phyloP scores from a whole-genome alignment of 1,284 basidiomycete species.

The Abortiporus biennis region DNA sequence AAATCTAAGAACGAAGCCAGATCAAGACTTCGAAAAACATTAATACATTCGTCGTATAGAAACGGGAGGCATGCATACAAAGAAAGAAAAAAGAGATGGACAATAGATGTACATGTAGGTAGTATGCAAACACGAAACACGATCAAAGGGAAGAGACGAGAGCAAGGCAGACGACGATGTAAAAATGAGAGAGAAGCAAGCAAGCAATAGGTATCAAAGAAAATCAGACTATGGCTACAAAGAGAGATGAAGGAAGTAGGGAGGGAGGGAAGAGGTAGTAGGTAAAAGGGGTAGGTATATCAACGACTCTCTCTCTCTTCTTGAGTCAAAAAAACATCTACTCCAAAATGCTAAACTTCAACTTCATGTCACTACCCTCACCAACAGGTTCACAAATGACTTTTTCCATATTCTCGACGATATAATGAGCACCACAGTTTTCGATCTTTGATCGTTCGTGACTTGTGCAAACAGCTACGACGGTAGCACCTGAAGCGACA shows the following conservation, averaged over 20 bases:
- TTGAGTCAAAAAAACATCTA: constrained; percentile 4
- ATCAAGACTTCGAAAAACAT: too few relatives aligned
- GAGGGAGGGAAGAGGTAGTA: too few relatives aligned
- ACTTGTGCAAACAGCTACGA: constrained; percentile 72
- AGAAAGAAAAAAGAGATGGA: too few relatives aligned
- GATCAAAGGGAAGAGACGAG: too few relatives aligned
- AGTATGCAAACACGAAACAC: too few relatives aligned
- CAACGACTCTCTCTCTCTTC: too few relatives aligned
- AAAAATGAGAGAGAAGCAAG: background rate
- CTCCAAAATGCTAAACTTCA: constrained; percentile 32
- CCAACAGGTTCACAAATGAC: constrained; percentile 38
- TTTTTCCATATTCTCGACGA: constrained; percentile 57
- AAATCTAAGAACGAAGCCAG: too few relatives aligned
- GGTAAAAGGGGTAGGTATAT: too few relatives aligned
- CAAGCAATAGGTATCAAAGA: constrained; percentile 3
- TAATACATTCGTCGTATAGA: too few relatives aligned
- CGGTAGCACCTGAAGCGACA: constrained; percentile 66
- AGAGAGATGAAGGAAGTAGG: background rate
- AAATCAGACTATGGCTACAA: constrained; percentile 5
- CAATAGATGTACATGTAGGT: too few relatives aligned
- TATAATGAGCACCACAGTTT: constrained; percentile 61
- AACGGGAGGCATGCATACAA: too few relatives aligned
- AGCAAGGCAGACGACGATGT: too few relatives aligned
- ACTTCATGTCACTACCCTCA: constrained; percentile 25
- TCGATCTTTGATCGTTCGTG: constrained; percentile 51